Evolutionary conservation across 1,284 basidiomycete species (phyloP).

Genomic region (Heterobasidion occidentale): DNA sequence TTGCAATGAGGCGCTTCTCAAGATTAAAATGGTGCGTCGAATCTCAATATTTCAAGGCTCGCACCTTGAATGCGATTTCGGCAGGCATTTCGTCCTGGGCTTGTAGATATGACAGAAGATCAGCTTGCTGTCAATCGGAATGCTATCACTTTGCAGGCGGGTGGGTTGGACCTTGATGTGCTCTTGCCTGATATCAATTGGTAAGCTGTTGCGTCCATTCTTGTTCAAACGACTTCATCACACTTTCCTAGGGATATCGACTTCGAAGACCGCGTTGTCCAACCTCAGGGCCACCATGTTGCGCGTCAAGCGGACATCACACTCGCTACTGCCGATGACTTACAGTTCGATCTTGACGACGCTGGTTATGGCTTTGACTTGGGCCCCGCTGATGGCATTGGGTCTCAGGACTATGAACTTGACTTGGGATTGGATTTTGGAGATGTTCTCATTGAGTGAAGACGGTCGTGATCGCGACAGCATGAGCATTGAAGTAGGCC

Average conservation of each 20-base stretch:
- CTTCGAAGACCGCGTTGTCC: slow-evolving; percentile 60
- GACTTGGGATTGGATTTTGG: slow-evolving; percentile 71
- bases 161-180: slow-evolving; percentile 68
- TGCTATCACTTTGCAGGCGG: slow-evolving; percentile 77
- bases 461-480: slow-evolving; percentile 52
- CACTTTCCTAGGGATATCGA: slow-evolving; percentile 54
- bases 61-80: not conserved
- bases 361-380: slow-evolving; percentile 56
- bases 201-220: slow-evolving; percentile 27
- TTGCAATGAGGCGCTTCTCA: slow-evolving; percentile 92
- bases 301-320: slow-evolving; percentile 82
- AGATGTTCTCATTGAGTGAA: slow-evolving; percentile 46
- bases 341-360: slow-evolving; percentile 51
- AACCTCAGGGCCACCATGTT: slow-evolving; percentile 69
- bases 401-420: slow-evolving; percentile 75
- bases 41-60: not conserved
- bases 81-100: slow-evolving; percentile 86
- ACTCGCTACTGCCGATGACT: slow-evolving; percentile 62
- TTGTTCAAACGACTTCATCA: not conserved
- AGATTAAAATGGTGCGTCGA: slow-evolving; percentile 81
- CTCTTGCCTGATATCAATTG: slow-evolving; percentile 79
- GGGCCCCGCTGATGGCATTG: slow-evolving; percentile 74
- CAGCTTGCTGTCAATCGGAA: slow-evolving; percentile 84
- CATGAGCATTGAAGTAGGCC: slow-evolving; percentile 2
- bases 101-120: slow-evolving; percentile 93